Percentiles rank a stretch among this genome's conserved stretches.
These are phyloP conservation scores for Mikania micrantha DNA, from an alignment of 129 eudicot species.

Conservation along the genomic window DNA sequence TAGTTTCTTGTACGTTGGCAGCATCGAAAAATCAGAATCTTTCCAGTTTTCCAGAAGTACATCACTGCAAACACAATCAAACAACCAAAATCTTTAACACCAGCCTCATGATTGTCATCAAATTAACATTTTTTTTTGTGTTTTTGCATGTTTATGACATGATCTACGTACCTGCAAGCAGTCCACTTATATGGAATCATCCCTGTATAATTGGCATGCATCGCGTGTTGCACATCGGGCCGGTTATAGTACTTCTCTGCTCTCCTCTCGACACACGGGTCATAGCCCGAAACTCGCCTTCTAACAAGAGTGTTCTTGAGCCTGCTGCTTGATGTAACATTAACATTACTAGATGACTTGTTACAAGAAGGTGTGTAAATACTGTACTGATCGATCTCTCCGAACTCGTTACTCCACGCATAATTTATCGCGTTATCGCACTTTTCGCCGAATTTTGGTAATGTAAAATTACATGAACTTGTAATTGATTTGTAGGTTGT, in stretches of 20 bases:
- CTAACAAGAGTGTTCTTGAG: constrained; percentile 43
- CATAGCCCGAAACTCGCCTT: constrained; percentile 49
- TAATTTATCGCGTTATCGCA: constrained; percentile 55
- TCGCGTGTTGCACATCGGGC: constrained; percentile 71
- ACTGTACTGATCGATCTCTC: constrained; percentile 68
- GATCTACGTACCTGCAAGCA: constrained; percentile 94
- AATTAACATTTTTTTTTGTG: neutral
- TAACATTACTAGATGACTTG: neutral
- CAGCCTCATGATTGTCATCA: neutral
- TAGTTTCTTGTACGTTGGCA: constrained; percentile 56
- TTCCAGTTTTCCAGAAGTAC: constrained; percentile 60
- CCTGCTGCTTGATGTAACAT: constrained; percentile 14
- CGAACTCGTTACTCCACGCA: constrained; percentile 48
- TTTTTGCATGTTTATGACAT: too few relatives aligned
- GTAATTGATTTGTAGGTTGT: constrained; percentile 37
- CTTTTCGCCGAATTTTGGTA: constrained; percentile 21
- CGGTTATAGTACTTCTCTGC: constrained; percentile 69
- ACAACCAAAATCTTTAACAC: neutral
- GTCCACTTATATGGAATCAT: constrained; percentile 74
- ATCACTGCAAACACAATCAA: constrained; percentile 44
- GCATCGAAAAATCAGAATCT: constrained; percentile 57
- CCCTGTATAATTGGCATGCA: constrained; percentile 64
- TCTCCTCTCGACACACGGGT: constrained; percentile 67
- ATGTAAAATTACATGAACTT: constrained; percentile 48
- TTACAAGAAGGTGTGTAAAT: constrained; percentile 68